Evolutionary conservation across 2,329 filamentous ascomycete genomes (phyloP), one percentile per base, ranked within the genome.

Genomic region (Talaromyces funiculosus): DNA sequence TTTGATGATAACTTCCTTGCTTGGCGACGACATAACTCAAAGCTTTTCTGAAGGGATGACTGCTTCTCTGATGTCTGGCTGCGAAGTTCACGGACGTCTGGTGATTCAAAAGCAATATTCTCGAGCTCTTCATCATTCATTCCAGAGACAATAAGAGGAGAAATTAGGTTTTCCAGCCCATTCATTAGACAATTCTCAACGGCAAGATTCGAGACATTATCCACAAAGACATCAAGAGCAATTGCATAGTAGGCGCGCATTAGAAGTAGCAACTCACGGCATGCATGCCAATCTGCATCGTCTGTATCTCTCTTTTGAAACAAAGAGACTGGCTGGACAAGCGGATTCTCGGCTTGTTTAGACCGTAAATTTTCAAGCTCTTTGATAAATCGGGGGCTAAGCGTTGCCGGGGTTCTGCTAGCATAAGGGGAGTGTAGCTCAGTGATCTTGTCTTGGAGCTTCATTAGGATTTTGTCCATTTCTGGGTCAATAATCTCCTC

Each of bases 391-490:
- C 69, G 70, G 26, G 69, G 69, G 58, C 75, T 76, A 61, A 72
- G 75, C 1, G 74, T 76, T 18, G 73, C 68, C 0, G 71, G 68
- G 60, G 73, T 71, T 0, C 71, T 66, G 29, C 40, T 57, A 45
- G 64, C 79, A 69, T 81, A 75, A 5, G 72, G 79, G 10, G 69
- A 66, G 0, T 86, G 67, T 1, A 87, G 66, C 55, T 81, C 76
- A 0, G 61, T 57, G 0, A 78, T 40, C 45, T 61, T 61, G n/a
- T 61, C 54, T 54, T 54, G 54, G 37, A 61, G 47, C 3, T 49
- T 51, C 8, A 3, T 8, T 10, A 58, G 7, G 9, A 8, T 58
- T 1, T 9, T 24, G 10, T 61, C 60, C 60, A 61, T 61, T 8
- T n/a, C 60, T 4, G 60, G 55, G 12, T 58, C 60, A n/a, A 61